Percentiles rank a stretch among this genome's conserved stretches.
Evolutionary conservation across 2,329 filamentous ascomycete genomes (phyloP).

Genomic region (Blastomyces gilchristii): DNA sequence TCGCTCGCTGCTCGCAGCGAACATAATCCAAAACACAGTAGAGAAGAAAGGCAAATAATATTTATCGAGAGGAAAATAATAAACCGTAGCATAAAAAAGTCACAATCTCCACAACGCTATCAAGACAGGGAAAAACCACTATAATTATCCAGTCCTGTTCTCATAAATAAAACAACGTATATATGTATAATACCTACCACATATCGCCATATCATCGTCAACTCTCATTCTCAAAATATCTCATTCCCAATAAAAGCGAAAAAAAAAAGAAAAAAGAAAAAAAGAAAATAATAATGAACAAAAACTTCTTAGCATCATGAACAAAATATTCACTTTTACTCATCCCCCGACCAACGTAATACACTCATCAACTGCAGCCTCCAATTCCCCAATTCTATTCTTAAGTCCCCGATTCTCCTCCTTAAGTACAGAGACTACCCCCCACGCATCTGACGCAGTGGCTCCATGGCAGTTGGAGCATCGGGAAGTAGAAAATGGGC

Average conservation of each 20-base stretch:
- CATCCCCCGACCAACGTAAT: constrained; percentile 41
- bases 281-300: background rate
- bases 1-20: background rate
- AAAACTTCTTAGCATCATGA: background rate
- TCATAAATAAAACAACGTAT: background rate
- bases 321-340: background rate
- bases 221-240: background rate
- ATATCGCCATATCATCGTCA: background rate
- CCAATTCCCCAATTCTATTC: constrained; percentile 43
- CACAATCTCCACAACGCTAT: background rate
- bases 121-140: background rate
- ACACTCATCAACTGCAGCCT: constrained; percentile 47
- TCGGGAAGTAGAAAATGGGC: constrained; percentile 19
- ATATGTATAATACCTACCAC: background rate
- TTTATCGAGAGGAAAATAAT: background rate
- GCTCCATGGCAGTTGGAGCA: constrained; percentile 36
- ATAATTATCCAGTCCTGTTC: background rate
- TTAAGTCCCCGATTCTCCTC: constrained; percentile 47
- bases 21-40: background rate
- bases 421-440: constrained; percentile 41
- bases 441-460: constrained; percentile 42
- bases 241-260: background rate
- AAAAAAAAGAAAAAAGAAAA: background rate
- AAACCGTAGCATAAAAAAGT: background rate
- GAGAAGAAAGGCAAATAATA: too few species aligned